phyloP scores from a whole-genome alignment of 345 rosid species.

The Stellera chamaejasme region DNA sequence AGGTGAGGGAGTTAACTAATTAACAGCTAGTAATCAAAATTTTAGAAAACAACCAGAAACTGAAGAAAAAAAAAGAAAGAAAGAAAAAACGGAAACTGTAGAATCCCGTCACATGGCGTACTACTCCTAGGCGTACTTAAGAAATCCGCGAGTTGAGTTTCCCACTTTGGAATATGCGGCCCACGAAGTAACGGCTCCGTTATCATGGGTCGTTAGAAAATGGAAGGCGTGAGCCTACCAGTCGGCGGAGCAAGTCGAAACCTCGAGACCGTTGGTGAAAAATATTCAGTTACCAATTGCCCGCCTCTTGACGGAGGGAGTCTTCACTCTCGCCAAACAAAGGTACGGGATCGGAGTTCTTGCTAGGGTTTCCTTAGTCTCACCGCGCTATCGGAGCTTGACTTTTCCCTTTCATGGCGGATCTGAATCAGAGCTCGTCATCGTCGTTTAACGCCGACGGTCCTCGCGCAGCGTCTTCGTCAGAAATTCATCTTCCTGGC shows the following conservation, averaged over 20 bases:
- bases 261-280: constrained; percentile 28
- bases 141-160: too few relatives aligned
- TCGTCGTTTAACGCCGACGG: constrained; percentile 16
- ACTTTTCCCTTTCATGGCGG: constrained; percentile 28
- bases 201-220: too few relatives aligned
- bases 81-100: too few relatives aligned
- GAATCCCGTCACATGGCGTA: too few relatives aligned
- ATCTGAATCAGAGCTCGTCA: constrained; percentile 32
- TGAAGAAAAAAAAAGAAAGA: too few relatives aligned
- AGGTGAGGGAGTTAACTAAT: too few relatives aligned
- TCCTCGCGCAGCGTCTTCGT: constrained; percentile 12
- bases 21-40: too few relatives aligned
- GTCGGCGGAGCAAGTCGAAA: constrained; percentile 17
- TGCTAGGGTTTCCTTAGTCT: constrained; percentile 21
- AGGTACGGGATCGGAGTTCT: constrained; percentile 6
- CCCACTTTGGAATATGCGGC: too few relatives aligned
- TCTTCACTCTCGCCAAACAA: constrained; percentile 6
- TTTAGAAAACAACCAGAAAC: too few relatives aligned
- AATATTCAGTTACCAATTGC: constrained; percentile 6
- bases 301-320: constrained; percentile 27
- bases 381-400: background rate
- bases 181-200: too few relatives aligned
- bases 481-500: constrained; percentile 24
- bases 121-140: too few relatives aligned
- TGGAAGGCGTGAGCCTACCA: constrained; percentile 13